These are phyloP conservation scores for Paramyrothecium sp. DNA, from an alignment of 2,329 filamentous ascomycete species.

Conservation along the genomic window DNA sequence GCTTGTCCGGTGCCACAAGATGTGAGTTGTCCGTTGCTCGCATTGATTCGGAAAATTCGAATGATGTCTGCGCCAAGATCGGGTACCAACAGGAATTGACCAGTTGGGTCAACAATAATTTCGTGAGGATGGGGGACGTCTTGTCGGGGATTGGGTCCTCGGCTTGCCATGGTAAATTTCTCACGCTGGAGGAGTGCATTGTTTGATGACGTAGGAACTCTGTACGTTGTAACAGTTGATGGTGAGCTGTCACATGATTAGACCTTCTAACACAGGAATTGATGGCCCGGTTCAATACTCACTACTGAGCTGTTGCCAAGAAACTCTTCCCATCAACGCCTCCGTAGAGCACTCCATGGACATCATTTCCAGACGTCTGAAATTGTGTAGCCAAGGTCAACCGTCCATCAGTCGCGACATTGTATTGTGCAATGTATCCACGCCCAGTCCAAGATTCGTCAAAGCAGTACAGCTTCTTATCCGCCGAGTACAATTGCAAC, in stretches of 20 bases:
- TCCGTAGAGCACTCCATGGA: slow-evolving; percentile 37
- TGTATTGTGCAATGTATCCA: neutral
- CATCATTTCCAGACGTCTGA: slow-evolving; percentile 2
- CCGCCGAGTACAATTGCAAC: neutral
- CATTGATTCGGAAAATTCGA: slow-evolving; percentile 50
- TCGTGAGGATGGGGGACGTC: slow-evolving; percentile 55
- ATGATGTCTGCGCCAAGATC: slow-evolving; percentile 55
- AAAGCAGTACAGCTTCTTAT: neutral
- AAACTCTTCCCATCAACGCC: slow-evolving; percentile 35
- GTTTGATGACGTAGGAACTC: slow-evolving; percentile 31
- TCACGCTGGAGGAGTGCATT: slow-evolving; percentile 31
- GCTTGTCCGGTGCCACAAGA: slow-evolving; percentile 41
- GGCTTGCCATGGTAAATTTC: slow-evolving; percentile 37
- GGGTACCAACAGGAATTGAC: slow-evolving; percentile 46
- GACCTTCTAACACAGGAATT: neutral
- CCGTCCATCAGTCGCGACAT: slow-evolving; percentile 3
- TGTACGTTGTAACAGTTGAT: slow-evolving; percentile 41
- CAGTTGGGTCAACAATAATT: slow-evolving; percentile 46
- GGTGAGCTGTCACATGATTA: slow-evolving; percentile 30
- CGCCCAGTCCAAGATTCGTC: neutral
- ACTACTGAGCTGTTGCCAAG: slow-evolving; percentile 44
- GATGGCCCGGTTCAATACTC: slow-evolving; percentile 12
- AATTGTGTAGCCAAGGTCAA: slow-evolving; percentile 1
- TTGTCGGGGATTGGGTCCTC: slow-evolving; percentile 49
- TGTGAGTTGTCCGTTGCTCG: slow-evolving; percentile 40